Conservation (phyloP, 2,329 filamentous ascomycete genomes). For the Lizonia empirigonia region DNA sequence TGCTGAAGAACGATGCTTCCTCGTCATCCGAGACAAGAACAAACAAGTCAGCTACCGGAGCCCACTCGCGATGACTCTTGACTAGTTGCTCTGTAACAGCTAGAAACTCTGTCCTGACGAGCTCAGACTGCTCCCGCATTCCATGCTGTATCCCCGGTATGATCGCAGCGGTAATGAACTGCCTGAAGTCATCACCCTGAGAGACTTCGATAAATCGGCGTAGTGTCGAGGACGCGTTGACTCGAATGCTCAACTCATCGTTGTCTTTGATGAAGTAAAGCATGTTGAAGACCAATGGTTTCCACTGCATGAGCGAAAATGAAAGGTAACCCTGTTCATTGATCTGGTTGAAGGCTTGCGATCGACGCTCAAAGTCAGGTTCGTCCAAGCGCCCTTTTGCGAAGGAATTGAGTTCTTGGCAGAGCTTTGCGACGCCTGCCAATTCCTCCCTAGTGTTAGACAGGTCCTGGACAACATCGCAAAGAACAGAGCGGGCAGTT, state of each 20-base stretch:
- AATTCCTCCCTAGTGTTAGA: conserved; percentile 67
- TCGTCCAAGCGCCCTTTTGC: conserved; percentile 75
- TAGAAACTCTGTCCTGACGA: conserved; percentile 82
- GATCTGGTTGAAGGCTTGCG: conserved; percentile 76
- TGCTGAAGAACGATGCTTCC: conserved; percentile 87
- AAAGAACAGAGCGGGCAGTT: conserved; percentile 74
- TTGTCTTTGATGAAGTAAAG: conserved; percentile 84
- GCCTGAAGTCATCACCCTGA: conserved; percentile 58
- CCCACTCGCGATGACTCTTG: conserved; percentile 70
- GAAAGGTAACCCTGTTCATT: conserved; percentile 64
- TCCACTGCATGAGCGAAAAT: conserved; percentile 78
- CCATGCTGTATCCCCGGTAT: conserved; percentile 78
- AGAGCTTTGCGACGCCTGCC: conserved; percentile 69
- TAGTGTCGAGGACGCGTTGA: conserved; percentile 80
- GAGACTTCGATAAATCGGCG: conserved; percentile 73
- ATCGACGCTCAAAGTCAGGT: conserved; percentile 82
- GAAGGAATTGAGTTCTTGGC: conserved; percentile 80
- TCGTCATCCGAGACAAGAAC: conserved; percentile 74
- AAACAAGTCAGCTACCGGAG: conserved; percentile 74
- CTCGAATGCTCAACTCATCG: conserved; percentile 84
- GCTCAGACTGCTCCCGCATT: conserved; percentile 77
- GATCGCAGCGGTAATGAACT: conserved; percentile 67
- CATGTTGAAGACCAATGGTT: conserved; percentile 85
- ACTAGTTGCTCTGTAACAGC: conserved; percentile 80
- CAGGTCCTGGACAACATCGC: conserved; percentile 73